Evolutionary conservation across 306 rosid species (phyloP).

Genomic region (Cicer bijugum): DNA sequence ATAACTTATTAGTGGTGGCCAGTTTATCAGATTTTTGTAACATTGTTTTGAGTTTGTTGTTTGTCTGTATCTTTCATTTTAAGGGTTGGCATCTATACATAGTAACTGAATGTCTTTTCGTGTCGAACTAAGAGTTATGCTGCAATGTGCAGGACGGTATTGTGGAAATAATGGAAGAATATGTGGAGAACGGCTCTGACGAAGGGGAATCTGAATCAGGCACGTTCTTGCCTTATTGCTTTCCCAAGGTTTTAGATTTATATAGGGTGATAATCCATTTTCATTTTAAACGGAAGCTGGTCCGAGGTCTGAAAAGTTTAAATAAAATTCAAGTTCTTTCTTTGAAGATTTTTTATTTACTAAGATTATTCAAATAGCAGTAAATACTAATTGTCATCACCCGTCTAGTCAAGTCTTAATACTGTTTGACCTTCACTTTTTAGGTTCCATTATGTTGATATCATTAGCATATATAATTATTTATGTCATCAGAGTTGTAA

Average conservation of each 20-base stretch:
- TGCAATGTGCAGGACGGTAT: slow-evolving; percentile 65
- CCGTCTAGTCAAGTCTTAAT: slow-evolving; percentile 1
- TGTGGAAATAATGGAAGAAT: slow-evolving; percentile 81
- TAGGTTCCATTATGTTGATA: not conserved
- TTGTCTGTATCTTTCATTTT: not conserved
- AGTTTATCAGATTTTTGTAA: not conserved
- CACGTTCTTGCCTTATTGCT: slow-evolving; percentile 46
- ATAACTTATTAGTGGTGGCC: not conserved
- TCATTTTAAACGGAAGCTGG: slow-evolving; percentile 26
- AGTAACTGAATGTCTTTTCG: not conserved
- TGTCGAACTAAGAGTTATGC: not conserved
- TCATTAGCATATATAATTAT: not conserved
- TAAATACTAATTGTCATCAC: slow-evolving; percentile 1
- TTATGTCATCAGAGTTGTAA: not conserved
- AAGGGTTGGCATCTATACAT: not conserved
- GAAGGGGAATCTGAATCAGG: slow-evolving; percentile 59
- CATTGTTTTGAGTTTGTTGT: not conserved
- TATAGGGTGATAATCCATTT: slow-evolving; percentile 4
- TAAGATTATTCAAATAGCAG: slow-evolving; percentile 8
- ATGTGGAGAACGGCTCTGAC: slow-evolving; percentile 57
- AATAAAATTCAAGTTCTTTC: slow-evolving; percentile 9
- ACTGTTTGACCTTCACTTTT: not conserved
- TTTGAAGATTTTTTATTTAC: not conserved
- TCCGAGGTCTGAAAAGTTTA: not conserved
- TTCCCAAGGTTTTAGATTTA: slow-evolving; percentile 33